Conservation (phyloP, 2,329 filamentous ascomycete genomes). For the Pseudocercospora crystallina region DNA sequence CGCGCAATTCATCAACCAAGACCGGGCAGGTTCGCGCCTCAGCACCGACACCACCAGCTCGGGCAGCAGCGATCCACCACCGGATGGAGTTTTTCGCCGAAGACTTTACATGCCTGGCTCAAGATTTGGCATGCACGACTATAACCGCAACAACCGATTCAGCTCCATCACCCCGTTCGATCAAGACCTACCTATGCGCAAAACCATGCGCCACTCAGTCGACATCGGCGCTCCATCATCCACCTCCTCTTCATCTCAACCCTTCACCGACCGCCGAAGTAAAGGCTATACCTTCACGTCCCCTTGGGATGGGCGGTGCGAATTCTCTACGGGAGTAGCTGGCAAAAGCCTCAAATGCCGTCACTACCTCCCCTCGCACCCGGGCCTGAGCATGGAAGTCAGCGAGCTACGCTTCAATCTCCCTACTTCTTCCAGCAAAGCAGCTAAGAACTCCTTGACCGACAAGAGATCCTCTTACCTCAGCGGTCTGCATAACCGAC, state of each 20-base stretch:
- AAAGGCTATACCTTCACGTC: constrained; percentile 72
- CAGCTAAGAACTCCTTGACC: constrained; percentile 28
- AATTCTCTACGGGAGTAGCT: constrained; percentile 75
- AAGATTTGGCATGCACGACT: constrained; percentile 38
- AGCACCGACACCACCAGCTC: constrained; percentile 30
- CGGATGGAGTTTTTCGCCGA: constrained; percentile 43
- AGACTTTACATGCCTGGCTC: constrained; percentile 52
- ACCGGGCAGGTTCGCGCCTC: constrained; percentile 22
- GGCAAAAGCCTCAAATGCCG: constrained; percentile 55
- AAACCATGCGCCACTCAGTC: constrained; percentile 18
- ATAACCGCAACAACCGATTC: constrained; percentile 36
- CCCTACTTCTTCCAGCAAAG: constrained; percentile 52
- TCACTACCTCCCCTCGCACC: constrained; percentile 33
- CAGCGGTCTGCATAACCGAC: constrained; percentile 13
- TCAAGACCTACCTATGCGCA: constrained; percentile 13
- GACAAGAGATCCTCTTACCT: constrained; percentile 31
- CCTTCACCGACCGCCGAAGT: constrained; percentile 52
- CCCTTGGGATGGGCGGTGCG: constrained; percentile 84
- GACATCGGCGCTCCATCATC: constrained; percentile 5
- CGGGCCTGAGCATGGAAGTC: constrained; percentile 49
- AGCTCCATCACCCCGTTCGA: constrained; percentile 8
- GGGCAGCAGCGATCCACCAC: constrained; percentile 24
- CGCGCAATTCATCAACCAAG: constrained; percentile 52
- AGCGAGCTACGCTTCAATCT: constrained; percentile 92
- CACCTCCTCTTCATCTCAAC: constrained; percentile 19